phyloP scores from a whole-genome alignment of 257 asterid genomes.

The Ligustrum vulgare region DNA sequence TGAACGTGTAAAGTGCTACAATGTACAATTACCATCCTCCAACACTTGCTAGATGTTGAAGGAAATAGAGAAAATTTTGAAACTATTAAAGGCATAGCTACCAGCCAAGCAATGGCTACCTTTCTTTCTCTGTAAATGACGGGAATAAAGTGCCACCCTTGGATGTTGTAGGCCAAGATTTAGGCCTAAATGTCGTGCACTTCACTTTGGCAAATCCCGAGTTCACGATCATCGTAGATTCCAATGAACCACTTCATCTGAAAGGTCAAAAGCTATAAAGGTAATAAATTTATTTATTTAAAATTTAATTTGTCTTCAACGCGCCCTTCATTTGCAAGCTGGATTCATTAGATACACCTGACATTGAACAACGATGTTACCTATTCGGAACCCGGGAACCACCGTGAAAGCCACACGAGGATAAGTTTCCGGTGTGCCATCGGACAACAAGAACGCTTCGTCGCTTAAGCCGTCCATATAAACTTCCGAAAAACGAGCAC shows the following conservation, averaged over 20 bases:
- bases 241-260: neutral
- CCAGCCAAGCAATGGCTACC: neutral
- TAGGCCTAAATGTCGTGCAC: neutral
- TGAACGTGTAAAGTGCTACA: neutral
- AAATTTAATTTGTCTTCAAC: neutral
- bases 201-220: neutral
- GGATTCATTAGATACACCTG: constrained; percentile 55
- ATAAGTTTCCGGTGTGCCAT: constrained; percentile 29
- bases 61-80: neutral
- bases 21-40: neutral
- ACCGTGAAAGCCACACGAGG: constrained; percentile 74
- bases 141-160: neutral
- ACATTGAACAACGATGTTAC: constrained; percentile 57
- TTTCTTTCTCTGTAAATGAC: neutral
- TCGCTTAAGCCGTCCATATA: constrained; percentile 75
- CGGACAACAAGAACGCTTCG: constrained; percentile 53
- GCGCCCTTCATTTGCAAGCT: neutral
- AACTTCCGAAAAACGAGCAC: constrained; percentile 67
- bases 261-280: neutral
- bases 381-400: constrained; percentile 73
- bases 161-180: neutral
- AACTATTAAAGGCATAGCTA: neutral
- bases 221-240: neutral
- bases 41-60: neutral
- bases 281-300: neutral